A percentile compares a stretch with the other conserved stretches of the same genome.
Conservation (phyloP, 495 filamentous ascomycete species). For the Cercophora sp. region DNA sequence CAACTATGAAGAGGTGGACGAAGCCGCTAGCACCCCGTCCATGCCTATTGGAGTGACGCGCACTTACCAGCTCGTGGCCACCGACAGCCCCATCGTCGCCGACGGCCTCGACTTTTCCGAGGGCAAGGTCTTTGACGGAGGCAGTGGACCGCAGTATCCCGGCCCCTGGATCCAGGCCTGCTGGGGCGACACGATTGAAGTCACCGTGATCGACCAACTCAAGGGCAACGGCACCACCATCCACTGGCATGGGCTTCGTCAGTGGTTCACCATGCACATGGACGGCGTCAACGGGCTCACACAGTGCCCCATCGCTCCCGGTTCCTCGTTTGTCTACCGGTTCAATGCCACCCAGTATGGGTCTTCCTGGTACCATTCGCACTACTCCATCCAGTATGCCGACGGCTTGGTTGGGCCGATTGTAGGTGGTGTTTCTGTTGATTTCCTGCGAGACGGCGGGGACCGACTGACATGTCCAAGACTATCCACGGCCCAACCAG, state of each 20-base stretch:
- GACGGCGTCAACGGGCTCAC: slow-evolving; percentile 46
- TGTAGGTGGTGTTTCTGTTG: too few species aligned
- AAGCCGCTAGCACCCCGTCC: too few species aligned
- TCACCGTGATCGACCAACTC: slow-evolving; percentile 13
- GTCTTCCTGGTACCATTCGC: slow-evolving; percentile 54
- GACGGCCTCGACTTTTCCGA: too few species aligned
- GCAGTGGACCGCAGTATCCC: slow-evolving; percentile 1
- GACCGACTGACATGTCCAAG: too few species aligned
- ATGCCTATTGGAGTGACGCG: background rate
- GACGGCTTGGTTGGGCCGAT: slow-evolving; percentile 43
- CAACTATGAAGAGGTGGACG: background rate
- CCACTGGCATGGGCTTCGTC: slow-evolving; percentile 25
- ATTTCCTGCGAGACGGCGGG: too few species aligned
- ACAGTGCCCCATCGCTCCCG: slow-evolving; percentile 43
- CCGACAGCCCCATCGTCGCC: too few species aligned
- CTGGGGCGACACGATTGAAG: slow-evolving; percentile 11
- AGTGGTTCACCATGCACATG: slow-evolving; percentile 33
- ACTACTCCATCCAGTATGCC: slow-evolving; percentile 45
- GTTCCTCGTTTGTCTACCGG: slow-evolving; percentile 41
- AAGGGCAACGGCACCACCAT: slow-evolving; percentile 20
- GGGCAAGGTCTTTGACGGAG: too few species aligned
- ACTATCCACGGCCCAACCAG: slow-evolving; percentile 36
- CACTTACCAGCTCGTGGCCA: background rate
- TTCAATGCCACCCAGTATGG: slow-evolving; percentile 50
- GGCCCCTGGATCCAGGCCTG: slow-evolving; percentile 6